Conservation (phyloP, 352 stramenopile species). For the Pythium vanterpoolii region DNA sequence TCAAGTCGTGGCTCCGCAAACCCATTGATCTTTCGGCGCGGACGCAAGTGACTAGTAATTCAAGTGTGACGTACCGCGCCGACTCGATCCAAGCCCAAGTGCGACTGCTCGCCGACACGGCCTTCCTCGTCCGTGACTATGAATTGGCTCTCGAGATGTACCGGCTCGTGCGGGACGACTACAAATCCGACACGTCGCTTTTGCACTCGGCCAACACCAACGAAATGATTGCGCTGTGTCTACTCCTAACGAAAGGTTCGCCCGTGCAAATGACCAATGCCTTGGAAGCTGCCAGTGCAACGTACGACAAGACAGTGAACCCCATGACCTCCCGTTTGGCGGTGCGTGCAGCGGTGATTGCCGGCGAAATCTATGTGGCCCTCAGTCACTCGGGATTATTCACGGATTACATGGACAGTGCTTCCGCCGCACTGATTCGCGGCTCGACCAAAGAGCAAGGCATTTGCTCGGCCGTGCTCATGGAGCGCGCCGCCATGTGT, state of each 20-base stretch:
- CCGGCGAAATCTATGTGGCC: slow-evolving; percentile 77
- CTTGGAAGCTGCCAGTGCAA: slow-evolving; percentile 57
- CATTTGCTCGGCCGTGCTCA: slow-evolving; percentile 80
- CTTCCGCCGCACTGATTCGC: slow-evolving; percentile 75
- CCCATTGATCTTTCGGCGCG: slow-evolving; percentile 62
- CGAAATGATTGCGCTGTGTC: slow-evolving; percentile 86
- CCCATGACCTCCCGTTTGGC: slow-evolving; percentile 48
- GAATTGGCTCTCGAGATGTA: slow-evolving; percentile 90
- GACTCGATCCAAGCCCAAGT: slow-evolving; percentile 90
- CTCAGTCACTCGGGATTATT: slow-evolving; percentile 74
- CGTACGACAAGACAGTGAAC: slow-evolving; percentile 60
- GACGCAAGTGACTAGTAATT: slow-evolving; percentile 17
- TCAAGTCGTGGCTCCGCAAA: slow-evolving; percentile 91
- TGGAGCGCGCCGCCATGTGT: slow-evolving; percentile 75
- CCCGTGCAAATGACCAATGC: slow-evolving; percentile 85
- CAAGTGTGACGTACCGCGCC: slow-evolving; percentile 53
- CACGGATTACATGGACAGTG: slow-evolving; percentile 86
- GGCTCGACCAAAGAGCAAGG: slow-evolving; percentile 83
- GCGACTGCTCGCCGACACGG: slow-evolving; percentile 83
- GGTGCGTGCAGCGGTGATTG: slow-evolving; percentile 63
- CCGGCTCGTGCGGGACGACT: slow-evolving; percentile 88
- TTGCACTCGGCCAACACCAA: slow-evolving; percentile 82
- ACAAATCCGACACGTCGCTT: slow-evolving; percentile 86
- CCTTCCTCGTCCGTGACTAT: slow-evolving; percentile 89
- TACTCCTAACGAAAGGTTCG: slow-evolving; percentile 74